phyloP scores from a whole-genome alignment of 1,284 basidiomycete species.

The Cronartium quercuum region DNA sequence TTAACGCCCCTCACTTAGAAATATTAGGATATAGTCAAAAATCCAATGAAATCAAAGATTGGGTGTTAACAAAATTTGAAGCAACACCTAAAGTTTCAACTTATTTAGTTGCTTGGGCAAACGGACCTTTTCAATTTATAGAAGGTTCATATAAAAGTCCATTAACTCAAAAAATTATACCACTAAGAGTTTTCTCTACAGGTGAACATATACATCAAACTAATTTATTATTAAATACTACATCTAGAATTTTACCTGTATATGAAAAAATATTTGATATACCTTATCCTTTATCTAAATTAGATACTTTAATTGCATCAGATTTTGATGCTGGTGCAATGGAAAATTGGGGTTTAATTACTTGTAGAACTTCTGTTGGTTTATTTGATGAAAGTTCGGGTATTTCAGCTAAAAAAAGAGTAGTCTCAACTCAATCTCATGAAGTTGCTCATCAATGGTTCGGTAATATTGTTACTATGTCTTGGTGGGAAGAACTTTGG shows the following conservation, averaged over 20 bases:
- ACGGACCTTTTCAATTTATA: constrained; percentile 52
- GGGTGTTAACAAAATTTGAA: constrained; percentile 49
- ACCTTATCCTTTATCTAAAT: constrained; percentile 72
- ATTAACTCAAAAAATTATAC: constrained; percentile 70
- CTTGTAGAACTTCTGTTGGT: constrained; percentile 61
- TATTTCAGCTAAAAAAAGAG: constrained; percentile 68
- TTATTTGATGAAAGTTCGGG: constrained; percentile 74
- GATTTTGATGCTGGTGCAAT: constrained; percentile 90
- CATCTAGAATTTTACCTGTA: constrained; percentile 74
- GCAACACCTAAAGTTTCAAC: constrained; percentile 63
- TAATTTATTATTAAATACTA: constrained; percentile 74
- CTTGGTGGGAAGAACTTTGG: constrained; percentile 48
- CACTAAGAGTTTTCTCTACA: constrained; percentile 84
- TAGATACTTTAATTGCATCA: constrained; percentile 62
- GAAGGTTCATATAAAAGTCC: constrained; percentile 61
- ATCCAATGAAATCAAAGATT: constrained; percentile 43
- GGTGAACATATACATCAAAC: constrained; percentile 75
- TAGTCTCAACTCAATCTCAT: constrained; percentile 73
- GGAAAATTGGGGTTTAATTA: constrained; percentile 61
- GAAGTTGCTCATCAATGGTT: constrained; percentile 63
- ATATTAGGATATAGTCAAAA: constrained; percentile 35
- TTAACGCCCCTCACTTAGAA: constrained; percentile 16
- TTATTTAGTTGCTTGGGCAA: constrained; percentile 86
- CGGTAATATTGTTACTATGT: constrained; percentile 71
- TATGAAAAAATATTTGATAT: constrained; percentile 65